Evolutionary conservation across 495 filamentous ascomycete genomes (phyloP), one percentile per base, ranked within the genome.

Genomic region (Aspergillus conjunctus): DNA sequence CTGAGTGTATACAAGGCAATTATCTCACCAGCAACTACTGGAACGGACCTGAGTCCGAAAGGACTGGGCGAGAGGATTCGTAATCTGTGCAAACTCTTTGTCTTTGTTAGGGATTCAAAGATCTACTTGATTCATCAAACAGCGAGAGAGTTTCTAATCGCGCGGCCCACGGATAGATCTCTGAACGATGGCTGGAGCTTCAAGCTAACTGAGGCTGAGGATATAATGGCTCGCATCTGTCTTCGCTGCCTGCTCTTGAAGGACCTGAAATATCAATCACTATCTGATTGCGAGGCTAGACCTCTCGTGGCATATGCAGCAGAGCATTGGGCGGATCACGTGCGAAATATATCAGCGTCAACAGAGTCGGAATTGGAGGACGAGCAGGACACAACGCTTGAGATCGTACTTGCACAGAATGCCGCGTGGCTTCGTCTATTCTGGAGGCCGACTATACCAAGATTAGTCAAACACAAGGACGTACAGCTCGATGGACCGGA

Each of bases 271-370:
- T 34, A 50, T 50, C 56, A n/a, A n/a, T n/a, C n/a, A n/a, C n/a
- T n/a, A n/a, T n/a, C n/a, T n/a, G n/a, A n/a, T n/a, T n/a, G n/a
- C n/a, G n/a, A n/a, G n/a, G n/a, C n/a, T n/a, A n/a, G n/a, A n/a
- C n/a, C n/a, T n/a, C n/a, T n/a, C n/a, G n/a, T 71, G 31, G 43
- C 53, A 26, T 71, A 71, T 60, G 63, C 69, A 52, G 67, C 67
- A 59, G n/a, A 43, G 49, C 30, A 67, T 60, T 71, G 67, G 69
- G 51, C 67, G 0, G 65, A 66, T 54, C 69, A 71, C 30, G 51
- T 59, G 44, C 59, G 69, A 53, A 59, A 51, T 1, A 37, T 37
- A n/a, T n/a, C n/a, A n/a, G n/a, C n/a, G n/a, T n/a, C n/a, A n/a
- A n/a, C n/a, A n/a, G n/a, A n/a, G n/a, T n/a, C n/a, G n/a, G n/a